phyloP scores from a whole-genome alignment of 2,329 filamentous ascomycete genomes.

The Karstenula rhodostoma region DNA sequence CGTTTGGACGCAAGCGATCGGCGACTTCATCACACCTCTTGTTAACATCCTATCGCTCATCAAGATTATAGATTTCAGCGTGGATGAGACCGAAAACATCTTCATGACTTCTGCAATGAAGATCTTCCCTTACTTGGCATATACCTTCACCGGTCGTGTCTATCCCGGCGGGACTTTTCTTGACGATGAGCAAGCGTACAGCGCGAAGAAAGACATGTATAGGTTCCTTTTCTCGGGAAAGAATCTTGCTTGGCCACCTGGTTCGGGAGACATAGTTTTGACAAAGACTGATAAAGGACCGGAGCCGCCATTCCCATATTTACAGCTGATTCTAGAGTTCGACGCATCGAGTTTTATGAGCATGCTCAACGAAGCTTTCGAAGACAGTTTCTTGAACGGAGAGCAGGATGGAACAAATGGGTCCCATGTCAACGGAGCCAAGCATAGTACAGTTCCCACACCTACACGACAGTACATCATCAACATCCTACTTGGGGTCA shows the following conservation, averaged over 20 bases:
- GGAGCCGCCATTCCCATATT: constrained; percentile 83
- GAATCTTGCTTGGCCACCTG: constrained; percentile 76
- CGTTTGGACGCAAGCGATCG: constrained; percentile 91
- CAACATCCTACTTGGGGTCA: constrained; percentile 88
- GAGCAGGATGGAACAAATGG: constrained; percentile 70
- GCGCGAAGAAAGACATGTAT: constrained; percentile 88
- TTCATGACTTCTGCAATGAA: constrained; percentile 80
- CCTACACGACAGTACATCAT: constrained; percentile 92
- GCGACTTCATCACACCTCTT: constrained; percentile 89
- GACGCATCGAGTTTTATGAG: constrained; percentile 93
- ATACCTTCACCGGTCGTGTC: constrained; percentile 85
- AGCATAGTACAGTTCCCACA: constrained; percentile 42
- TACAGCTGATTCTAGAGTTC: constrained; percentile 84
- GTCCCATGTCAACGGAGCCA: constrained; percentile 59
- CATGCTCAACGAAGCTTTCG: constrained; percentile 95
- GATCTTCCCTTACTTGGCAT: constrained; percentile 93
- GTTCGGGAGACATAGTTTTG: constrained; percentile 66
- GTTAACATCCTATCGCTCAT: constrained; percentile 78
- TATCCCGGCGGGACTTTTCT: constrained; percentile 86
- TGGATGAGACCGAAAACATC: constrained; percentile 66
- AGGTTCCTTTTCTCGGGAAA: constrained; percentile 92
- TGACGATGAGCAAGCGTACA: constrained; percentile 73
- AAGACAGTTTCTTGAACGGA: constrained; percentile 91
- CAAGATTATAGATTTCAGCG: constrained; percentile 63
- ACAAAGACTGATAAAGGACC: constrained; percentile 63